Evolutionary conservation across 345 rosid species (phyloP), one percentile per base, ranked within the genome.

Genomic region (Melastoma malabathricum): DNA sequence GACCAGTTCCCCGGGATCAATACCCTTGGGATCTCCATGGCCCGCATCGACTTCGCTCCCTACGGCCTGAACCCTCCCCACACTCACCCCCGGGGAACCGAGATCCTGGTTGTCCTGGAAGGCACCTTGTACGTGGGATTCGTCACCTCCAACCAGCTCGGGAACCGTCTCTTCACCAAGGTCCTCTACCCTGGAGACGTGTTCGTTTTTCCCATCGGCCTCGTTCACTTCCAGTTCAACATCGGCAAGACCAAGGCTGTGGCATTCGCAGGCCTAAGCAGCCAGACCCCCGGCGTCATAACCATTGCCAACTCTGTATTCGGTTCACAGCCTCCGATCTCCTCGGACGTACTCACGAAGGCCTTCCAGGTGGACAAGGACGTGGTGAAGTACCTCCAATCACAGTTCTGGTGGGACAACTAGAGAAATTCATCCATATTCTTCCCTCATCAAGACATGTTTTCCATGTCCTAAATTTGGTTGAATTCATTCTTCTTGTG

Each of bases 401-500:
- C 44, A 0, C 55, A 57, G 48, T 63, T 63, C 43, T 61, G 51
- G 59, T 53, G n/a, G 0, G 64, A 61, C 52, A 61, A n/a, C n/a
- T n/a, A n/a, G n/a, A n/a, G n/a, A n/a, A n/a, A n/a, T n/a, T n/a
- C n/a, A n/a, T n/a, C n/a, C n/a, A n/a, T n/a, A n/a, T n/a, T n/a
- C n/a, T n/a, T n/a, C n/a, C n/a, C n/a, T n/a, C n/a, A n/a, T n/a
- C n/a, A n/a, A n/a, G n/a, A n/a, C n/a, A n/a, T n/a, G n/a, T n/a
- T n/a, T n/a, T n/a, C n/a, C n/a, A n/a, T n/a, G n/a, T n/a, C n/a
- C n/a, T n/a, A n/a, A n/a, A n/a, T n/a, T n/a, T n/a, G 58, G 54
- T 71, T 59, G 15, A 61, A 63, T 71, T 68, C 12, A 63, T n/a
- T 8, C 72, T 54, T 44, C 5, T 71, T 18, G 57, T 3, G 9